Conservation (phyloP, 192 early-diverging fungal species). For the Entomortierella lignicola region DNA sequence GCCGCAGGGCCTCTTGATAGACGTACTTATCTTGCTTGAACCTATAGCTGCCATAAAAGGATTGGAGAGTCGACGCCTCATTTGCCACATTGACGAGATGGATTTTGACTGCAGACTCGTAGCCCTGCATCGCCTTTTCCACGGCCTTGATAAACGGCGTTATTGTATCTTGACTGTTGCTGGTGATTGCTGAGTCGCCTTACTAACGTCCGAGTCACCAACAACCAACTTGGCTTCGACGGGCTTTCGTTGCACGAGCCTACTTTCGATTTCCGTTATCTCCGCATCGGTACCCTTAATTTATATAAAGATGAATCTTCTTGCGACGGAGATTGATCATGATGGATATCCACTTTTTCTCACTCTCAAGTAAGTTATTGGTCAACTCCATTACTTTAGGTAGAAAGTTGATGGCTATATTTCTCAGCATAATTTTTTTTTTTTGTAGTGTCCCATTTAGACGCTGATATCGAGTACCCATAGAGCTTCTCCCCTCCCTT, state of each 20-base stretch:
- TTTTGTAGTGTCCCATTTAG: too few species aligned
- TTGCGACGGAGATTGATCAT: too few species aligned
- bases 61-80: constrained; percentile 22
- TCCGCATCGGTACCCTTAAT: not conserved
- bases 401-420: too few species aligned
- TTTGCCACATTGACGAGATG: constrained; percentile 23
- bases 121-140: constrained; percentile 13
- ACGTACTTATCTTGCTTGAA: constrained; percentile 21
- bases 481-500: too few species aligned
- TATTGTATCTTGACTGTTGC: constrained; percentile 16
- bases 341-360: too few species aligned
- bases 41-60: constrained; percentile 18
- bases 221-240: constrained; percentile 17
- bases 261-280: constrained; percentile 1
- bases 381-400: too few species aligned
- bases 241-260: not conserved
- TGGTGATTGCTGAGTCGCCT: constrained; percentile 17
- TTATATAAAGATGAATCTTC: too few species aligned
- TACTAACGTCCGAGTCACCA: constrained; percentile 24
- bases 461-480: too few species aligned
- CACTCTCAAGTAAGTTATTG: too few species aligned
- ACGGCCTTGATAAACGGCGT: not conserved
- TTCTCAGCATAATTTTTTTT: too few species aligned
- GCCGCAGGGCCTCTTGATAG: constrained; percentile 12
- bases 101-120: constrained; percentile 12